These are phyloP conservation scores for Colletotrichum horii DNA, from an alignment of 2,329 filamentous ascomycete species.

Conservation along the genomic window DNA sequence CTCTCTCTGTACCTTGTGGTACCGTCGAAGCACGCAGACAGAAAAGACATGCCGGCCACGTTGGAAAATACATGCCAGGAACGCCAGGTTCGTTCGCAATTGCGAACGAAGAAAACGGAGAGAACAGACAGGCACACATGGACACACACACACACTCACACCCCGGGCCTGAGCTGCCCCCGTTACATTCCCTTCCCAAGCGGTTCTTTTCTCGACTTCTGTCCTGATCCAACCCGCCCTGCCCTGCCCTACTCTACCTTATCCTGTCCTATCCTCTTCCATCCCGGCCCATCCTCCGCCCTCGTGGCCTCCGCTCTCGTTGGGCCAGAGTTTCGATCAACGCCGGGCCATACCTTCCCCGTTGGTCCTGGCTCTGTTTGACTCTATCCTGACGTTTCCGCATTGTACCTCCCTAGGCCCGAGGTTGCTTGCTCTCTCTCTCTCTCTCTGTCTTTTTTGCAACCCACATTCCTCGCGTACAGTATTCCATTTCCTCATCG, in stretches of 20 bases:
- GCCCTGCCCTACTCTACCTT: not conserved
- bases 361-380: not conserved
- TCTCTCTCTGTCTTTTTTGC: not conserved
- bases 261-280: not conserved
- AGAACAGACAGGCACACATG: not conserved
- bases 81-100: conserved; percentile 21
- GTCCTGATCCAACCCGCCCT: not conserved
- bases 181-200: conserved; percentile 5
- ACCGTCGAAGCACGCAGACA: not conserved
- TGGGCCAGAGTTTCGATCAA: conserved; percentile 10
- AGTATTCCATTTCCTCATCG: not conserved
- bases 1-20: not conserved
- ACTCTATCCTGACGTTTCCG: conserved; percentile 11
- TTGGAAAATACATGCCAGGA: not conserved
- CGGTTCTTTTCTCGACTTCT: not conserved
- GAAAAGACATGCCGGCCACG: not conserved
- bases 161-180: not conserved
- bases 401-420: not conserved
- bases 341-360: not conserved
- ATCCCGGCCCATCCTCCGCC: not conserved
- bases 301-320: not conserved
- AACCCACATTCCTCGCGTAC: not conserved
- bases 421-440: not conserved
- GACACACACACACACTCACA: not conserved
- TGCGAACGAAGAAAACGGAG: conserved; percentile 14